These are phyloP conservation scores for Tetradesmus lagerheimii DNA, from an alignment of 139 green algal species.

Conservation along the genomic window DNA sequence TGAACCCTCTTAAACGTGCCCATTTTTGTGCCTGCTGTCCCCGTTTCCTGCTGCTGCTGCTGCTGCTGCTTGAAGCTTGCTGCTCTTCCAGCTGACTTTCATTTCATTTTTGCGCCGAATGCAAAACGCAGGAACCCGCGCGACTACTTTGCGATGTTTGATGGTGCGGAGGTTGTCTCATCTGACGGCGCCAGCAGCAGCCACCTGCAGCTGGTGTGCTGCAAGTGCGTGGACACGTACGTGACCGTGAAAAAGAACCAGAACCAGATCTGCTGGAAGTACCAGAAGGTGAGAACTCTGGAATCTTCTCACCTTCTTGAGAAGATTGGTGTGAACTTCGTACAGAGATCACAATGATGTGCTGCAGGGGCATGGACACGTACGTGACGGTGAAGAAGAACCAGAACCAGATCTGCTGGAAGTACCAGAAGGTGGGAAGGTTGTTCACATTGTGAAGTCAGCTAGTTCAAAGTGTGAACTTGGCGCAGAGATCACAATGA, in stretches of 20 bases:
- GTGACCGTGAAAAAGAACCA: conserved; percentile 90
- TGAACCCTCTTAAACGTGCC: too few relatives aligned
- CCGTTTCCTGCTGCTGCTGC: too few relatives aligned
- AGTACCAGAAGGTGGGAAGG: neutral
- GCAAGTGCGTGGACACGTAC: conserved; percentile 88
- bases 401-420: conserved; percentile 51
- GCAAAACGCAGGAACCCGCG: conserved; percentile 75
- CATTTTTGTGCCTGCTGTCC: too few relatives aligned
- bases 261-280: conserved; percentile 81
- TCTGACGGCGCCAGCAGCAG: neutral
- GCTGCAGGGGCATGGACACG: conserved; percentile 81
- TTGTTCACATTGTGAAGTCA: neutral
- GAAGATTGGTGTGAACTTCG: neutral
- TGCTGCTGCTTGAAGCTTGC: too few relatives aligned
- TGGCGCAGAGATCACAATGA: neutral
- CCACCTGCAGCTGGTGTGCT: conserved; percentile 52
- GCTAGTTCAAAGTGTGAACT: conserved; percentile 46
- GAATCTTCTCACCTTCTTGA: too few relatives aligned
- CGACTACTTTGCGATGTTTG: conserved; percentile 85
- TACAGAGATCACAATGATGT: neutral
- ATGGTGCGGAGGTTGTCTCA: conserved; percentile 48
- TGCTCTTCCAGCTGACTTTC: too few relatives aligned
- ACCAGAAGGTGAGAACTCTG: conserved; percentile 57
- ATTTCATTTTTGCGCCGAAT: neutral
- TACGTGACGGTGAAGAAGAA: conserved; percentile 89